These are phyloP conservation scores for Xylaria palmicola DNA, from an alignment of 495 filamentous ascomycete genomes.

Conservation along the genomic window DNA sequence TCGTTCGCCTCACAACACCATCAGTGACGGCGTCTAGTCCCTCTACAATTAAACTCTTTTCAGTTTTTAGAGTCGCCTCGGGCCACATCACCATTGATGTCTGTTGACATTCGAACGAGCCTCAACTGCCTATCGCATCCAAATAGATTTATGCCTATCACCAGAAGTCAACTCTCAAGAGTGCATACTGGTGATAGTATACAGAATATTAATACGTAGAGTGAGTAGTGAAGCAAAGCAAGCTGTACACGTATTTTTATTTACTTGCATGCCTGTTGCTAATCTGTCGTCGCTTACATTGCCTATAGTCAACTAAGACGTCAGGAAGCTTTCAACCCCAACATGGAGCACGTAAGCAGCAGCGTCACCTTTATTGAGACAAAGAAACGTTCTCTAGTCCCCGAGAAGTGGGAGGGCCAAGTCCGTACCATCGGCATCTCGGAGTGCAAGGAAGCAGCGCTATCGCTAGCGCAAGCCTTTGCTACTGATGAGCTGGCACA, in stretches of 20 bases:
- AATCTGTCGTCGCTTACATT: not conserved
- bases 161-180: slow-evolving; percentile 70
- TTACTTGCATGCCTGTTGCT: not conserved
- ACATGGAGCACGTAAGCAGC: slow-evolving; percentile 43
- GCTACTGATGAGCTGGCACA: slow-evolving; percentile 67
- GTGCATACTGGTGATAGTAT: slow-evolving; percentile 68
- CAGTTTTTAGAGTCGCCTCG: slow-evolving; percentile 20
- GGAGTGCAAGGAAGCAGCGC: slow-evolving; percentile 65
- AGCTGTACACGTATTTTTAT: not conserved
- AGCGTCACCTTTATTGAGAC: slow-evolving; percentile 38
- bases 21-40: slow-evolving; percentile 23
- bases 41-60: slow-evolving; percentile 16
- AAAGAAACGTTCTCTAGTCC: slow-evolving; percentile 49
- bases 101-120: slow-evolving; percentile 69
- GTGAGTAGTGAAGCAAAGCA: slow-evolving; percentile 19
- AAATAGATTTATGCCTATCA: slow-evolving; percentile 68
- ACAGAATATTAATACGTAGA: slow-evolving; percentile 48
- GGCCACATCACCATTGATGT: slow-evolving; percentile 62
- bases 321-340: slow-evolving; percentile 21
- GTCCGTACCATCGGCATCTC: slow-evolving; percentile 59
- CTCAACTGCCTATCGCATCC: slow-evolving; percentile 68
- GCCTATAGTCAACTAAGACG: slow-evolving; percentile 11
- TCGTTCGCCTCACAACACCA: slow-evolving; percentile 13
- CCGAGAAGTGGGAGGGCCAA: slow-evolving; percentile 43
- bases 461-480: slow-evolving; percentile 72